Evolutionary conservation across 2,329 filamentous ascomycete genomes (phyloP).

Genomic region (Fusarium longipes): DNA sequence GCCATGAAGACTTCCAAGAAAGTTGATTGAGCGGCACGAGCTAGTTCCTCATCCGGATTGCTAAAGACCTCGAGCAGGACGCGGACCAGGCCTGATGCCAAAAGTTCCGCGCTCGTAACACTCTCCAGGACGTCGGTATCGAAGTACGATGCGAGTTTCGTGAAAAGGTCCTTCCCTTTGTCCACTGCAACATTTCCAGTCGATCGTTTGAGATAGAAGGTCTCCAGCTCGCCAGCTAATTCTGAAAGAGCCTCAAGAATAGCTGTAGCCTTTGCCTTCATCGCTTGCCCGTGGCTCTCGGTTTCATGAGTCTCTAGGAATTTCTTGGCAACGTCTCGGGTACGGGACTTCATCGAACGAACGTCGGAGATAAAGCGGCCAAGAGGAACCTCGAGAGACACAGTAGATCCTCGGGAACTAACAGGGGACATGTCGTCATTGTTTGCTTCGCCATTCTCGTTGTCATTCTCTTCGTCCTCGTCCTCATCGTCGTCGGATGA

Average conservation of each 20-base stretch:
- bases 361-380: conserved; percentile 60
- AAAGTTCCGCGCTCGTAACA: conserved; percentile 93
- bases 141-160: conserved; percentile 82
- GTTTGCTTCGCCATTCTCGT: conserved; percentile 62
- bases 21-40: conserved; percentile 77
- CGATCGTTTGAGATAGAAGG: conserved; percentile 72
- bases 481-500: conserved; percentile 60
- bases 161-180: conserved; percentile 75
- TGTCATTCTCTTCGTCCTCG: conserved; percentile 63
- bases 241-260: conserved; percentile 79
- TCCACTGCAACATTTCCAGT: conserved; percentile 58
- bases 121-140: conserved; percentile 89
- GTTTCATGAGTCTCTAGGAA: conserved; percentile 88
- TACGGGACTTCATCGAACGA: conserved; percentile 71
- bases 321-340: conserved; percentile 79
- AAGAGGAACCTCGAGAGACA: conserved; percentile 69
- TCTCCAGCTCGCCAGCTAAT: conserved; percentile 77
- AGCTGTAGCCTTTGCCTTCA: conserved; percentile 81
- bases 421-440: conserved; percentile 72
- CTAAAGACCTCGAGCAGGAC: conserved; percentile 86
- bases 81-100: conserved; percentile 89
- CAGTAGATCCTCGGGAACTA: conserved; percentile 74
- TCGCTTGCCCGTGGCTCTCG: conserved; percentile 74
- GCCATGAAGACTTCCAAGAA: conserved; percentile 96
- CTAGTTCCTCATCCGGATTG: conserved; percentile 70